These are phyloP conservation scores for Sodiomyces alkalinus DNA, from an alignment of 2,329 filamentous ascomycete species.

Conservation along the genomic window DNA sequence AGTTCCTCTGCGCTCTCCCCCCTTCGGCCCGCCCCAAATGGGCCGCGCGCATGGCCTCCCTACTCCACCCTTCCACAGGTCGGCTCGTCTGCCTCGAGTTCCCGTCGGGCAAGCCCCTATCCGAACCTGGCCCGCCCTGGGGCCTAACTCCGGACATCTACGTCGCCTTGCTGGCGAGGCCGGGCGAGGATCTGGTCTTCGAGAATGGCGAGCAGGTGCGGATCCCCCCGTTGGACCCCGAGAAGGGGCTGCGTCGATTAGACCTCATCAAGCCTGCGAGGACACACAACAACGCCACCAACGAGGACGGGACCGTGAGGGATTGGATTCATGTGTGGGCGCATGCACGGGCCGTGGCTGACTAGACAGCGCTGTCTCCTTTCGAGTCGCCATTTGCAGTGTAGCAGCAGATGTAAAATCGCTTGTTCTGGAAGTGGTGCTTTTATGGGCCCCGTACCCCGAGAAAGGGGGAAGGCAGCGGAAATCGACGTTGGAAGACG, in stretches of 20 bases:
- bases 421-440: no score
- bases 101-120: slow-evolving; percentile 54
- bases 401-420: no score
- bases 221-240: background rate
- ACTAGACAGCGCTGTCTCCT: no score
- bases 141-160: slow-evolving; percentile 55
- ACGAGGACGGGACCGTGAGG: slow-evolving; percentile 26
- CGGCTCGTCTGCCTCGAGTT: slow-evolving; percentile 58
- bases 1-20: slow-evolving; percentile 52
- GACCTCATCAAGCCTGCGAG: slow-evolving; percentile 32
- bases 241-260: slow-evolving; percentile 23
- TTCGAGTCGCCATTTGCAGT: no score
- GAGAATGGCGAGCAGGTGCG: slow-evolving; percentile 17
- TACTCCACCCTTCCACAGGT: slow-evolving; percentile 30
- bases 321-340: slow-evolving; percentile 42
- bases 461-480: no score
- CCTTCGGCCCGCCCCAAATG: slow-evolving; percentile 33
- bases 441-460: no score
- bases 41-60: slow-evolving; percentile 33
- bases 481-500: no score
- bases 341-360: slow-evolving; percentile 10
- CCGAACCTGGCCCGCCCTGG: slow-evolving; percentile 56
- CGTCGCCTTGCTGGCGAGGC: slow-evolving; percentile 51
- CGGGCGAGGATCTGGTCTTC: slow-evolving; percentile 53
- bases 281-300: slow-evolving; percentile 31